These are phyloP conservation scores for Ceratocystis albifundus DNA, from an alignment of 2,329 filamentous ascomycete species.

Conservation along the genomic window DNA sequence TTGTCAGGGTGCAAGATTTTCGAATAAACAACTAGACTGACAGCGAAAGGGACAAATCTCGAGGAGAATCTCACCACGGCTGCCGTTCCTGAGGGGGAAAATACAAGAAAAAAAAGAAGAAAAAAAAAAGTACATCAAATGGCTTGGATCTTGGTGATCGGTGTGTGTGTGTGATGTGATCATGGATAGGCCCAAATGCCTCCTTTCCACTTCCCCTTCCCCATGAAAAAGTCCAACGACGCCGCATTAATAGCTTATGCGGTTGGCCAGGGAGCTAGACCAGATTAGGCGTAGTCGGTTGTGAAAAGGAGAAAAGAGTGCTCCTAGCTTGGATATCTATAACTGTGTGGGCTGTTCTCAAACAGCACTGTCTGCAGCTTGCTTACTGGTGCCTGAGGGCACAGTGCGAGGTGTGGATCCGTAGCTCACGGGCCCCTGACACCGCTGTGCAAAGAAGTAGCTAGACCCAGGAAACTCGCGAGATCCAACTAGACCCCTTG, in stretches of 20 bases:
- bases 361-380: not conserved
- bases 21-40: too few species aligned
- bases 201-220: not conserved
- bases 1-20: too few species aligned
- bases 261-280: constrained; percentile 1
- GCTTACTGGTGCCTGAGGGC: not conserved
- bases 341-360: not conserved
- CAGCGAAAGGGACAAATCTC: too few species aligned
- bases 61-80: too few species aligned
- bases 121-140: not conserved
- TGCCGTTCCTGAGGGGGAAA: not conserved
- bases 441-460: not conserved
- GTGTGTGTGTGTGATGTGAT: too few species aligned
- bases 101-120: not conserved
- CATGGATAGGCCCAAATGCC: not conserved
- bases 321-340: not conserved
- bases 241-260: constrained; percentile 6
- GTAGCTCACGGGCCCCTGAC: not conserved
- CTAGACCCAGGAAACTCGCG: not conserved
- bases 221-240: constrained; percentile 4
- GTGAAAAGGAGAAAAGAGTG: not conserved
- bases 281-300: not conserved
- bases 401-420: not conserved
- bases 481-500: not conserved
- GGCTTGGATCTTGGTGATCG: too few species aligned